These are phyloP conservation scores for Streptanthus diversifolius DNA, from an alignment of 345 rosid species.

Conservation along the genomic window DNA sequence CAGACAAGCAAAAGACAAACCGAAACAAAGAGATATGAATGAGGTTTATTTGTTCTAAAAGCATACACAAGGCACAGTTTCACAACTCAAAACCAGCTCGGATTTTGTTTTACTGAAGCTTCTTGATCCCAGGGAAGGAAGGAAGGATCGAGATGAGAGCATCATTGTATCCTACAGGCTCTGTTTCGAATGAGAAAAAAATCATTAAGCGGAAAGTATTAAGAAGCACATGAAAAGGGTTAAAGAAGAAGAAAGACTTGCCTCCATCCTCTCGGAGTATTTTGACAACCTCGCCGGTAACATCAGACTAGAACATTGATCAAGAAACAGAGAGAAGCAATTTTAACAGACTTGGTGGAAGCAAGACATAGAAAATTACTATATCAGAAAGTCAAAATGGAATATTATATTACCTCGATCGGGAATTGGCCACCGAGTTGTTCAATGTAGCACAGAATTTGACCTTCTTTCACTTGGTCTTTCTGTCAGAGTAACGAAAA, in stretches of 20 bases:
- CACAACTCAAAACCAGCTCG: constrained; percentile 21
- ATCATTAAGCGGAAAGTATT: background rate
- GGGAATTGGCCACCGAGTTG: constrained; percentile 85
- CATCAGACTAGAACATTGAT: constrained; percentile 55
- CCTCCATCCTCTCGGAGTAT: constrained; percentile 82
- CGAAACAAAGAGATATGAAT: constrained; percentile 14
- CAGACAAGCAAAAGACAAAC: constrained; percentile 3
- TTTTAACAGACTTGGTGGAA: constrained; percentile 1
- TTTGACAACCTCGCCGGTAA: constrained; percentile 74
- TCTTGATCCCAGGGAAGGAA: constrained; percentile 88
- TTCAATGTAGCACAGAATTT: constrained; percentile 76
- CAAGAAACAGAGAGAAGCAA: background rate
- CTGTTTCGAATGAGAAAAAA: constrained; percentile 37
- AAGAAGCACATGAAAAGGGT: background rate
- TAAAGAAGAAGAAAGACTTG: constrained; percentile 30
- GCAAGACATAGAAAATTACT: background rate
- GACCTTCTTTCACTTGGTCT: constrained; percentile 87
- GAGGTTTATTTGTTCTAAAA: constrained; percentile 23
- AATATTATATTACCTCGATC: constrained; percentile 49
- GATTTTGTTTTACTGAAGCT: constrained; percentile 49
- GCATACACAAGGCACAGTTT: constrained; percentile 26
- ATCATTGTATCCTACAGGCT: constrained; percentile 84
- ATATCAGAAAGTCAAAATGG: background rate
- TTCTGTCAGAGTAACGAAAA: constrained; percentile 49
- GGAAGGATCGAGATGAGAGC: constrained; percentile 80